Conservation (phyloP, 2,329 filamentous ascomycete species). For the Tolypocladium pustulatum region DNA sequence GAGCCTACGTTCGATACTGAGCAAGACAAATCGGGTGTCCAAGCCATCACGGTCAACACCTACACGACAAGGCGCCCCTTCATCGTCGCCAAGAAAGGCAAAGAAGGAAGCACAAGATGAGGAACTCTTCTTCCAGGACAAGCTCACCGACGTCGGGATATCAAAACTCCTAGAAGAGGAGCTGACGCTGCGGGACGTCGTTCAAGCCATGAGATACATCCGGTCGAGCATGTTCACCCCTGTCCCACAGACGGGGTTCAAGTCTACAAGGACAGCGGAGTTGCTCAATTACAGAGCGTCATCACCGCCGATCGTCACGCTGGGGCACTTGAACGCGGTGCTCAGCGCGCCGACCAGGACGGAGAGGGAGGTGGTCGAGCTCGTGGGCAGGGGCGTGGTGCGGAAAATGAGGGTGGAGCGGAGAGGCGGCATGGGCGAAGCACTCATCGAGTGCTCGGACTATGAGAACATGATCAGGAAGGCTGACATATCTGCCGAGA, state of each 20-base stretch:
- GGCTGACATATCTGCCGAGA: constrained; percentile 24
- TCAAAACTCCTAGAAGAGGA: constrained; percentile 43
- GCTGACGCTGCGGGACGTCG: constrained; percentile 47
- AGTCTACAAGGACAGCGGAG: constrained; percentile 50
- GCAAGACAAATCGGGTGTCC: constrained; percentile 22
- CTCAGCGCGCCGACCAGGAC: constrained; percentile 51
- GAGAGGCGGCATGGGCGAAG: constrained; percentile 52
- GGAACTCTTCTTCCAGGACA: constrained; percentile 24
- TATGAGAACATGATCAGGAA: constrained; percentile 37
- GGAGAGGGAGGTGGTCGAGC: constrained; percentile 56
- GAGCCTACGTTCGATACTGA: constrained; percentile 26
- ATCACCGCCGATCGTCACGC: constrained; percentile 54
- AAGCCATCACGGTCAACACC: constrained; percentile 15
- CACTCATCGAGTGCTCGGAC: constrained; percentile 47
- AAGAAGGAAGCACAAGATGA: constrained; percentile 13
- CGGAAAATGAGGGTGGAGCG: constrained; percentile 54
- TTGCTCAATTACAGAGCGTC: constrained; percentile 49
- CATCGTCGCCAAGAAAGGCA: constrained; percentile 14
- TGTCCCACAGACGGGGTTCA: constrained; percentile 54
- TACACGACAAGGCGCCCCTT: constrained; percentile 6
- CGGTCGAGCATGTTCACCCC: constrained; percentile 52
- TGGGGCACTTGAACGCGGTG: constrained; percentile 56
- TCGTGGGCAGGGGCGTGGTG: constrained; percentile 45
- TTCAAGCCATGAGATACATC: constrained; percentile 55
- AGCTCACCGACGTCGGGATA: constrained; percentile 50